Base-by-base conservation (phyloP, 1,284 basidiomycete species). In the Marasmius oreades region DNA sequence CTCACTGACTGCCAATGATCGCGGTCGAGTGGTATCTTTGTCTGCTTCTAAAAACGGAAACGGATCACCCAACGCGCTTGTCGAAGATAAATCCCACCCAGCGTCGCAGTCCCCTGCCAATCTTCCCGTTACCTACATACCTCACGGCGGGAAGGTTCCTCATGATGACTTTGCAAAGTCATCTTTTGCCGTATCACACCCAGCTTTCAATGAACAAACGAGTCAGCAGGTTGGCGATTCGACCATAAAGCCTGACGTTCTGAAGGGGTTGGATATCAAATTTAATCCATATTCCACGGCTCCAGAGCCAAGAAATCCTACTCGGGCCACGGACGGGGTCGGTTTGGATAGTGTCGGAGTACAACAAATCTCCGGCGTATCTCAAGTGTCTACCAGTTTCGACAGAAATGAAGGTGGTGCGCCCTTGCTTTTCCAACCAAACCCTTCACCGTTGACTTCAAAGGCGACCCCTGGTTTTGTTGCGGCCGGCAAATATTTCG, bases 11-110 rank as follows among this genome's bases (percentile, higher is more conserved):
- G 51, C 37, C 28, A 59, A 56, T 42, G 47, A 50, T 22, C 55
- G 58, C 18, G 58, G 58, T 6, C 51, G 58, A 31, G 55, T 55
- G 7, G 34, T 59, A 18, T 59, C 58, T 3, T 51, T 59, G 14
- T 59, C 58, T 23, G 52, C 58, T 10, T 59, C 58, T 5, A 59
- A 56, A 33, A 52, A 58, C 20, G n/a, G n/a, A n/a, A 50, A 43
- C 20, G 58, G 51, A 28, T 59, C 55, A 5, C 58, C 58, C n/a
- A 50, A 50, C 18, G 14, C 28, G 14, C 26, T 26, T 33, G 45
- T 26, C n/a, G 26, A 50, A 7, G 12, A 11, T 50, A 18, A 14
- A 20, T 14, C 47, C 24, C 31, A 31, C 23, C 6, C 23, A 28
- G 6, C 47, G n/a, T 31, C 47, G 14, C 26, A 50, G 24, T 50